Conservation (phyloP, 345 rosid genomes). For the Turritis glabra region DNA sequence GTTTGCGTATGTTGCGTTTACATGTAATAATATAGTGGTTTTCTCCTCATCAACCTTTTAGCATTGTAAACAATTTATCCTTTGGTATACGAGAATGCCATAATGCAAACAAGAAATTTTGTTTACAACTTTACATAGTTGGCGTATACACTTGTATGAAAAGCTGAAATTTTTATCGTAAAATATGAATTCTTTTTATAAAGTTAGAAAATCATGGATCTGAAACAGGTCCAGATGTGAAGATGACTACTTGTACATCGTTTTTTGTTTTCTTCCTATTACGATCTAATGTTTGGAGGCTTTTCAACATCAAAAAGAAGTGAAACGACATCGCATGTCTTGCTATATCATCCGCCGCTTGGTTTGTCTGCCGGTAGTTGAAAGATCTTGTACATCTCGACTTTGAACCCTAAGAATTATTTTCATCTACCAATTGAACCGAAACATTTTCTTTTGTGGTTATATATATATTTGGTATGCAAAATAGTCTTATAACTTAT, state of each 20-base stretch:
- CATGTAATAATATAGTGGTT: not conserved
- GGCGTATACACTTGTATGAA: not conserved
- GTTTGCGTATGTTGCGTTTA: too few species aligned
- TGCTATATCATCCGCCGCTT: not conserved
- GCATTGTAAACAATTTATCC: too few species aligned
- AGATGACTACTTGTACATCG: not conserved
- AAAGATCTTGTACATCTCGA: not conserved
- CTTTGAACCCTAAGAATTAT: not conserved
- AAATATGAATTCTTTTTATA: too few species aligned
- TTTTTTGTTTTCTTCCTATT: too few species aligned
- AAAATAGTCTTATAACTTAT: not conserved
- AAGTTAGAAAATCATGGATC: not conserved
- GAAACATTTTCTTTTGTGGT: not conserved
- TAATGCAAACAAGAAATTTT: not conserved
- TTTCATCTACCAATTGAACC: not conserved
- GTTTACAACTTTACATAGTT: not conserved
- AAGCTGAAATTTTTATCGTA: not conserved
- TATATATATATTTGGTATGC: not conserved
- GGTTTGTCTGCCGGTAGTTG: not conserved
- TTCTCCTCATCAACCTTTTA: not conserved
- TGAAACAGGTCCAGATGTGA: not conserved
- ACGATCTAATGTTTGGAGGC: not conserved
- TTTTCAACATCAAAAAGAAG: not conserved
- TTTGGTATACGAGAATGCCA: too few species aligned
- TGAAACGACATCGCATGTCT: not conserved